A percentile compares a stretch with the other conserved stretches of the same genome.
Conservation (phyloP, 306 rosid species). For the Cucurbita argyrosperma region DNA sequence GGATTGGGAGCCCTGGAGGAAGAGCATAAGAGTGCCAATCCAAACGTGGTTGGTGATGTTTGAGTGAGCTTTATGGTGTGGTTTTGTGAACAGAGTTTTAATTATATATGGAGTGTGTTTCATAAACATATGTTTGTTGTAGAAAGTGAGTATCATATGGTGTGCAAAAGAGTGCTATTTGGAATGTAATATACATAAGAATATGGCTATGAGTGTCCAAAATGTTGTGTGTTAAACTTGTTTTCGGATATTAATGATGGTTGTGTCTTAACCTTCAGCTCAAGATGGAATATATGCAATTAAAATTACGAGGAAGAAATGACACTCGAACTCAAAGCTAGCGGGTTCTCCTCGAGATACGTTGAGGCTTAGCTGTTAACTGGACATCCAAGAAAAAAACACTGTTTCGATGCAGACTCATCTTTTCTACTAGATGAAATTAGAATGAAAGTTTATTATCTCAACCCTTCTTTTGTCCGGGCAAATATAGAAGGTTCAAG, state of each 20-base stretch:
- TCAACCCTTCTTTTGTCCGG: too few relatives aligned
- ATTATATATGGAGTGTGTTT: background rate
- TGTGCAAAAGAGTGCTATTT: background rate
- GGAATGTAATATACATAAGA: background rate
- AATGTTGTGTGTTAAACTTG: background rate
- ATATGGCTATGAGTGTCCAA: background rate
- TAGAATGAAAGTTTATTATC: too few relatives aligned
- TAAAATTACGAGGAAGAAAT: too few relatives aligned
- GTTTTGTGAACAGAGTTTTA: background rate
- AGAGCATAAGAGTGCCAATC: constrained; percentile 5
- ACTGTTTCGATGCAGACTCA: too few relatives aligned
- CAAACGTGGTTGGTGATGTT: background rate
- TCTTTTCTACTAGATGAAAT: too few relatives aligned
- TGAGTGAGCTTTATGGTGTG: background rate
- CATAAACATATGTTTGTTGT: background rate
- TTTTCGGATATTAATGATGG: background rate
- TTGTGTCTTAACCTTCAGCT: background rate
- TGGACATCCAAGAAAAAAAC: too few relatives aligned
- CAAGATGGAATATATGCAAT: background rate
- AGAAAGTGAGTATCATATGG: background rate
- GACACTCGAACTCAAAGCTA: too few relatives aligned
- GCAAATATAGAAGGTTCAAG: too few relatives aligned
- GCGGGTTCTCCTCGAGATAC: too few relatives aligned
- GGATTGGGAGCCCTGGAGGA: constrained; percentile 16
- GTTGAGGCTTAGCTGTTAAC: too few relatives aligned